These are phyloP conservation scores for Corylus avellana DNA, from an alignment of 306 rosid species.

Conservation along the genomic window DNA sequence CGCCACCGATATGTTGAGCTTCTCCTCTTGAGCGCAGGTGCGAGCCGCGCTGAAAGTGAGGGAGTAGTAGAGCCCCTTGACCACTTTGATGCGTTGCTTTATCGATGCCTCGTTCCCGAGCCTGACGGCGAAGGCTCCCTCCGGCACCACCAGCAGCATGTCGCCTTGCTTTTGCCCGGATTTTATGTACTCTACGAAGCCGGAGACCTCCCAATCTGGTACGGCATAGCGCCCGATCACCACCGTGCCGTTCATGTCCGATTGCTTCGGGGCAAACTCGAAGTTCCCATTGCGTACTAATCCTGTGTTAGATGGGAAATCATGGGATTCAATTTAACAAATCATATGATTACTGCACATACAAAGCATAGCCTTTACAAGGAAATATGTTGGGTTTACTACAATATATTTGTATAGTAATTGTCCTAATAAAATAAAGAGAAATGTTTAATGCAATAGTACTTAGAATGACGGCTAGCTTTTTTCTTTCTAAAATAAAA, in stretches of 20 bases:
- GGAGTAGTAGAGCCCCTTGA: constrained; percentile 67
- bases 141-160: constrained; percentile 94
- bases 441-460: too few relatives aligned
- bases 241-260: constrained; percentile 70
- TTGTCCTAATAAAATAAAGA: too few relatives aligned
- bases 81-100: constrained; percentile 65
- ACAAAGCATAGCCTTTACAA: too few relatives aligned
- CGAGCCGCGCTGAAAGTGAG: constrained; percentile 88
- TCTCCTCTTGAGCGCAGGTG: constrained; percentile 93
- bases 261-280: constrained; percentile 64
- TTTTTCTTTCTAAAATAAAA: too few relatives aligned
- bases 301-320: constrained; percentile 39
- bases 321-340: not conserved
- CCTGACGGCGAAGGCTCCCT: constrained; percentile 87
- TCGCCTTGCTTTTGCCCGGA: constrained; percentile 98
- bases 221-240: constrained; percentile 56
- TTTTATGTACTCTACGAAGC: constrained; percentile 86
- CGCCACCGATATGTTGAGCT: constrained; percentile 69
- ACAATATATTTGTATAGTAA: too few relatives aligned
- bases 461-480: too few relatives aligned
- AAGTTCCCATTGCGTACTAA: constrained; percentile 76
- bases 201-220: constrained; percentile 83
- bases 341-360: too few relatives aligned
- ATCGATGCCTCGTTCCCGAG: constrained; percentile 91
- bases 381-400: too few relatives aligned